Evolutionary conservation across 2,329 filamentous ascomycete genomes (phyloP).

Genomic region (Aaosphaeria arxii): DNA sequence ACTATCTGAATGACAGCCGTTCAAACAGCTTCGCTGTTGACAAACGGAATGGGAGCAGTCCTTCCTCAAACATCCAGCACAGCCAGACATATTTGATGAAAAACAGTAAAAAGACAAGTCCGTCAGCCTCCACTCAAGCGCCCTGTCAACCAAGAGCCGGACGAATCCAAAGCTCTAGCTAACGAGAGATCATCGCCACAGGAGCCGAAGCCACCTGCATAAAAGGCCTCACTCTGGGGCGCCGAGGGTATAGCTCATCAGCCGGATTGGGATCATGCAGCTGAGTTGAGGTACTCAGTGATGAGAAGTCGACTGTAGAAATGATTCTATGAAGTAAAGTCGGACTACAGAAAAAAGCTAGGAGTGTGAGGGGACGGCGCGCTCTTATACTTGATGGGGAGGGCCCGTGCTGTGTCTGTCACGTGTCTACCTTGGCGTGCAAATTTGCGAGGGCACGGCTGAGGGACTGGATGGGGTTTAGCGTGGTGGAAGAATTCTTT

Average conservation of each 20-base stretch:
- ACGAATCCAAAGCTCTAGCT: conserved; percentile 70
- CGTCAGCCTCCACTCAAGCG: conserved; percentile 82
- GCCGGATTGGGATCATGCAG: conserved; percentile 86
- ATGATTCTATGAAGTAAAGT: conserved; percentile 37
- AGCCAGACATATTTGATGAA: conserved; percentile 33
- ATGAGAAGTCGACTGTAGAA: conserved; percentile 96
- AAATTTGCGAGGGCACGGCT: neutral
- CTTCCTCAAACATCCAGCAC: conserved; percentile 29
- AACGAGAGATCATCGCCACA: conserved; percentile 95
- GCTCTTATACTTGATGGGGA: conserved; percentile 8
- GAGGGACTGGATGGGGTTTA: neutral
- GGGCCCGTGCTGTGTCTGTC: neutral
- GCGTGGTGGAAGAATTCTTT: conserved; percentile 1
- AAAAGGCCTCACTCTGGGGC: conserved; percentile 79
- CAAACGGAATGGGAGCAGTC: no score
- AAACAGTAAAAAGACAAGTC: conserved; percentile 41
- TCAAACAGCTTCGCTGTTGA: no score
- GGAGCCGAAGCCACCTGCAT: conserved; percentile 68
- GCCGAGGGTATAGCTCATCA: conserved; percentile 84
- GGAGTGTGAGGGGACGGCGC: conserved; percentile 2
- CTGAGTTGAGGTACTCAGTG: conserved; percentile 89
- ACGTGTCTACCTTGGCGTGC: neutral
- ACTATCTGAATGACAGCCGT: no score
- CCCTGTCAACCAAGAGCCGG: conserved; percentile 69
- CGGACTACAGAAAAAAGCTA: conserved; percentile 5